Conservation (phyloP, 2,329 filamentous ascomycete genomes). For the Hypoxylon sp. region DNA sequence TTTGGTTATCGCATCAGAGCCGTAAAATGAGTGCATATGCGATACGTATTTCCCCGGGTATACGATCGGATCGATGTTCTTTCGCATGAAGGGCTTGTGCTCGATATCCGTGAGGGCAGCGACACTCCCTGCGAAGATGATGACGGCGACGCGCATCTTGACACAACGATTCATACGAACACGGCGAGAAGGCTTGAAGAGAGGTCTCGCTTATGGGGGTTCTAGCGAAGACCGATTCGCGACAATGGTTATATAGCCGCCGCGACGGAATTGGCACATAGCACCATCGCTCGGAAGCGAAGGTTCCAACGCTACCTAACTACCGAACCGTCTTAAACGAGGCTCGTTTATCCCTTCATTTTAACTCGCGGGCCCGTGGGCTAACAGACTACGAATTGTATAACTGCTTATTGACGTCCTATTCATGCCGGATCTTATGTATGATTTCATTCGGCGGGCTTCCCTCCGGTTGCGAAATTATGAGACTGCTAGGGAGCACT, state of each 20-base stretch:
- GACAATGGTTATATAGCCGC: constrained; percentile 24
- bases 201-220: constrained; percentile 10
- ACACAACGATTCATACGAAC: constrained; percentile 1
- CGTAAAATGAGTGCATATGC: constrained; percentile 50
- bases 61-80: constrained; percentile 51
- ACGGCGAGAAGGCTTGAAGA: constrained; percentile 18
- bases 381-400: background rate
- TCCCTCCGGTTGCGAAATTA: constrained; percentile 15
- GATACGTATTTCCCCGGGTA: constrained; percentile 46
- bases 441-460: constrained; percentile 11
- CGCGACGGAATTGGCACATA: constrained; percentile 1
- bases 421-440: constrained; percentile 9
- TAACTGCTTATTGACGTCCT: constrained; percentile 10
- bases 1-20: constrained; percentile 46
- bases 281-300: constrained; percentile 11
- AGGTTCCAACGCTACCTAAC: constrained; percentile 9
- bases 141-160: constrained; percentile 20
- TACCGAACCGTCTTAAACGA: constrained; percentile 18
- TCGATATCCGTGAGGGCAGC: constrained; percentile 35
- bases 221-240: constrained; percentile 14
- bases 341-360: constrained; percentile 19
- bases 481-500: constrained; percentile 8
- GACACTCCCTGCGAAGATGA: constrained; percentile 21
- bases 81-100: constrained; percentile 48
- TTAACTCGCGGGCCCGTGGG: background rate